Evolutionary conservation across 345 rosid species (phyloP).

Genomic region (Gossypium rotundifolium): DNA sequence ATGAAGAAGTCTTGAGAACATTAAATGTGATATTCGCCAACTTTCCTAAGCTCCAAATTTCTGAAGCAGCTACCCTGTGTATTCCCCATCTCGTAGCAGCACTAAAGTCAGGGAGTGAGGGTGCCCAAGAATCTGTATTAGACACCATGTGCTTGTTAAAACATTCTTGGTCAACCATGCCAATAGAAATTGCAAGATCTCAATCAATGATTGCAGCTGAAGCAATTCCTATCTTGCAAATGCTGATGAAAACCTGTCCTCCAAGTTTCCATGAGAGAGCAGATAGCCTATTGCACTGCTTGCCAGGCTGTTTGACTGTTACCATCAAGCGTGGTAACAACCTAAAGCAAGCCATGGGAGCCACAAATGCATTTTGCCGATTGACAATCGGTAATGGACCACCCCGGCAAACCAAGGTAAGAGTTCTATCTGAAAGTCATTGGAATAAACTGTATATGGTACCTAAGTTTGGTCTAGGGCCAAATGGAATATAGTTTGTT

Average conservation of each 20-base stretch:
- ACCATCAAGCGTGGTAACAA: slow-evolving; percentile 73
- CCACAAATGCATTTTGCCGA: slow-evolving; percentile 78
- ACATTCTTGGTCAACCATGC: slow-evolving; percentile 78
- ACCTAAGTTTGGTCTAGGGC: neutral
- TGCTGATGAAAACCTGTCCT: slow-evolving; percentile 76
- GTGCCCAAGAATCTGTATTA: slow-evolving; percentile 64
- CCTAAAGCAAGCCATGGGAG: slow-evolving; percentile 75
- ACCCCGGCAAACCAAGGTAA: slow-evolving; percentile 83
- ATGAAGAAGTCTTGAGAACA: slow-evolving; percentile 69
- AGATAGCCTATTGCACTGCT: slow-evolving; percentile 77
- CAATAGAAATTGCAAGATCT: slow-evolving; percentile 68
- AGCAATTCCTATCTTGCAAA: slow-evolving; percentile 76
- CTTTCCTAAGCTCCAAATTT: slow-evolving; percentile 66
- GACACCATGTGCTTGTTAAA: slow-evolving; percentile 71
- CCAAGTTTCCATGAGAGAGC: slow-evolving; percentile 84
- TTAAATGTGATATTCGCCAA: slow-evolving; percentile 69
- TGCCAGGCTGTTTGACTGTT: slow-evolving; percentile 85
- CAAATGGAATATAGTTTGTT: neutral
- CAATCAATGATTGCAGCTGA: slow-evolving; percentile 85
- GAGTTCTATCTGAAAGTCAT: neutral
- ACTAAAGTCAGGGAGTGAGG: slow-evolving; percentile 70
- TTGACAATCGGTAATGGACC: slow-evolving; percentile 81
- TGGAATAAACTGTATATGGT: neutral
- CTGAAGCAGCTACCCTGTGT: slow-evolving; percentile 87
- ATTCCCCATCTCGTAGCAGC: slow-evolving; percentile 81